Base-by-base conservation (phyloP, 805 yeast species). In the Ogataea henricii region DNA sequence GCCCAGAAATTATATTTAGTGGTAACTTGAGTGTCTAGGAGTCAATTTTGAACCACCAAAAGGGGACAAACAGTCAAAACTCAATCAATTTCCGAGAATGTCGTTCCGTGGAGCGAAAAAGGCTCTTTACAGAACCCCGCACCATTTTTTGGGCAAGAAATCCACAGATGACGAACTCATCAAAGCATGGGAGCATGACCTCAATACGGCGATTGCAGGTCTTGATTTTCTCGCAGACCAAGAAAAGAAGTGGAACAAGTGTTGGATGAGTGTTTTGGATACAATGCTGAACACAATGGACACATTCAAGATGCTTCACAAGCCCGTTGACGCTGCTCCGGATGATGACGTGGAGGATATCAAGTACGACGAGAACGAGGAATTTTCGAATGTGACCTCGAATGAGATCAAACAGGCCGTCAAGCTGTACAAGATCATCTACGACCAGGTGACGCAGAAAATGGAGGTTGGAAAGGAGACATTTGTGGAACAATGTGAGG, bases 141-240 rank as follows among this genome's bases (percentile, higher is more conserved):
- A 68, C 47, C 66, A 66, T 23, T 43, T 69, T n/a, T 46, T 68
- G 40, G 71, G 70, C 3, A 55, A 49, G 37, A 67, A 64, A 47
- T 54, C 66, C 1, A 39, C 21, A 3, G 77, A 73, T 46, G 80
- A 76, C 54, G 69, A 68, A 27, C 52, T 67, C 12, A 61, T 75
- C 9, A 52, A 56, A n/a, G 67, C 66, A 39, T 77, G 78, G 68
- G 71, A 70, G 46, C 70, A 72, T 48, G 80, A 76, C 51, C 53
- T 76, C 8, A 64, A 68, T 42, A 56, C 64, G 4, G 65, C 77
- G 1, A 59, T 72, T 25, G 70, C 72, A 17, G 83, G 80, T 1
- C 58, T 79, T 32, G 69, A 70, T 39, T 78, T 65, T 48, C 50
- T 78, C 44, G 57, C 68, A 27, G 54, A 57, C 12, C 64, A 67